Percentiles rank a stretch among this genome's conserved stretches.
These are phyloP conservation scores for Pythium coloratum DNA, from an alignment of 352 stramenopile species.

Conservation along the genomic window DNA sequence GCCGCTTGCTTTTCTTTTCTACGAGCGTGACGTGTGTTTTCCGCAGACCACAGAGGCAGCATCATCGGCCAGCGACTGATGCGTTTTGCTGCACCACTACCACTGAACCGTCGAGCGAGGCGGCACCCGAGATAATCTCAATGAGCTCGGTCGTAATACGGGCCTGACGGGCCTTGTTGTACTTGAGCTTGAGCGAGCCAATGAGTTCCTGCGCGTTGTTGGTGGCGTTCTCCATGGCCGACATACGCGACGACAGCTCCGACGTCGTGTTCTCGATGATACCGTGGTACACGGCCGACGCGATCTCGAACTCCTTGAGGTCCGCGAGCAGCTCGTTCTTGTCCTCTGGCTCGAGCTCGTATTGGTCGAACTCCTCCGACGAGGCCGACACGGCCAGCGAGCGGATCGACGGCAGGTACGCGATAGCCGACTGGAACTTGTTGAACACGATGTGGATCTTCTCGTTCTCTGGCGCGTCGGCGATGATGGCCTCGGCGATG, in stretches of 20 bases:
- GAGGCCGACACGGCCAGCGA: slow-evolving; percentile 57
- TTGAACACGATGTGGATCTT: slow-evolving; percentile 97
- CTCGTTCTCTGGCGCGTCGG: slow-evolving; percentile 86
- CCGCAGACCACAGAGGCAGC: not conserved
- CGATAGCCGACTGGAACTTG: slow-evolving; percentile 95
- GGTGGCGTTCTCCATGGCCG: slow-evolving; percentile 58
- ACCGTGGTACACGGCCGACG: slow-evolving; percentile 91
- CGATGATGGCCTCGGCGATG: slow-evolving; percentile 87
- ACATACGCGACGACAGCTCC: slow-evolving; percentile 98
- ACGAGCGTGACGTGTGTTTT: not conserved
- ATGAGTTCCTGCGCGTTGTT: slow-evolving; percentile 97
- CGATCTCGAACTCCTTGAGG: slow-evolving; percentile 95
- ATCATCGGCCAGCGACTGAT: not conserved
- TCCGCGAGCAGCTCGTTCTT: slow-evolving; percentile 96
- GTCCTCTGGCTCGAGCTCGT: slow-evolving; percentile 98
- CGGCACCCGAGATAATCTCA: slow-evolving; percentile 98
- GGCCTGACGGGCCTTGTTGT: slow-evolving; percentile 93
- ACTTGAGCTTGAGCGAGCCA: slow-evolving; percentile 88
- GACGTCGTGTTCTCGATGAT: slow-evolving; percentile 98
- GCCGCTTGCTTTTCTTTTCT: not conserved
- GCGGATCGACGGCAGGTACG: slow-evolving; percentile 93
- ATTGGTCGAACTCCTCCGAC: slow-evolving; percentile 84
- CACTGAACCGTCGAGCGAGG: slow-evolving; percentile 91
- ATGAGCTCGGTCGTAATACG: slow-evolving; percentile 98
- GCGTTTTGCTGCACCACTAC: not conserved